These are phyloP conservation scores for Przewalskia tangutica DNA, from an alignment of 257 asterid species.

Conservation along the genomic window DNA sequence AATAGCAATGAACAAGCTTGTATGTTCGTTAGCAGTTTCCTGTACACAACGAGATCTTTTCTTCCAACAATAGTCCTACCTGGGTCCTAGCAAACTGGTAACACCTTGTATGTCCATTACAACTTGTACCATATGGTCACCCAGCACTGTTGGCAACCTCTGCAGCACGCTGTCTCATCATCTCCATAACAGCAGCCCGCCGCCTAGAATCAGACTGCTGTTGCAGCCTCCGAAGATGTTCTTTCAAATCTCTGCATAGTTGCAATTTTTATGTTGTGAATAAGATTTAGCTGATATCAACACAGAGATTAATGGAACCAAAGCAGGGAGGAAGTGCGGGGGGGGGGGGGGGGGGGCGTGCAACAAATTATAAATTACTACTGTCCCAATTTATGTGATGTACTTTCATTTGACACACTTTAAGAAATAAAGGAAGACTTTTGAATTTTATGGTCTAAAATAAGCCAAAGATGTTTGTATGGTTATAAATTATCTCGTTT, in stretches of 20 bases:
- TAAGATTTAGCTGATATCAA: not conserved
- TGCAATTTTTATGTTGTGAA: not conserved
- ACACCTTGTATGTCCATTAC: not conserved
- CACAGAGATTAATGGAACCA: not conserved
- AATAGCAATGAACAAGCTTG: not conserved
- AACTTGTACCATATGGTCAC: conserved; percentile 1
- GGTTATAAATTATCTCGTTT: too few relatives aligned
- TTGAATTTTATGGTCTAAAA: too few relatives aligned
- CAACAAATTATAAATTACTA: not conserved
- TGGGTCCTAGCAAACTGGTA: not conserved
- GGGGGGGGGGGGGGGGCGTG: not conserved
- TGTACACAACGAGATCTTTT: not conserved
- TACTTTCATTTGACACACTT: too few relatives aligned
- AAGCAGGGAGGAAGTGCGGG: not conserved
- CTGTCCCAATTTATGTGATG: too few relatives aligned
- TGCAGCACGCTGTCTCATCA: conserved; percentile 97
- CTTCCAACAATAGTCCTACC: not conserved
- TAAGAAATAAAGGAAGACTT: too few relatives aligned
- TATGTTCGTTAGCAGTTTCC: not conserved
- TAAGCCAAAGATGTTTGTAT: too few relatives aligned
- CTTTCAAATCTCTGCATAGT: conserved; percentile 65
- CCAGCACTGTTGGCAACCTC: conserved; percentile 64
- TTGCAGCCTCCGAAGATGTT: conserved; percentile 65
- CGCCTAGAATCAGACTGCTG: conserved; percentile 96
- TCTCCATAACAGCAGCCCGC: conserved; percentile 91